Percentiles rank a stretch among this genome's conserved stretches.
phyloP scores from a whole-genome alignment of 108 stramenopile species.

The Aurantiochytrium sp. region DNA sequence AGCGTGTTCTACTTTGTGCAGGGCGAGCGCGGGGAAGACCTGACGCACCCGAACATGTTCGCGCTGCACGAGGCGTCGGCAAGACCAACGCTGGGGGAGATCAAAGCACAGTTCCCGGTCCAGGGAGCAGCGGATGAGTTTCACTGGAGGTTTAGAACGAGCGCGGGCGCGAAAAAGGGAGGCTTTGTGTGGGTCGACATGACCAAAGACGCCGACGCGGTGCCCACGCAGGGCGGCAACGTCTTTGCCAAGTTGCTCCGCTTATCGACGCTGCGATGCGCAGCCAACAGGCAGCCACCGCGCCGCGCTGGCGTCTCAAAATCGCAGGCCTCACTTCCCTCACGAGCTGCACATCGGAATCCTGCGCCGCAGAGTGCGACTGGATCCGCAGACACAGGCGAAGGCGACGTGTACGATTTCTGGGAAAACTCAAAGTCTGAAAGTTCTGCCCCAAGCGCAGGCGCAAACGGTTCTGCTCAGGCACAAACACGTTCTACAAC shows the following conservation, averaged over 20 bases:
- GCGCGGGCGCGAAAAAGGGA: background rate
- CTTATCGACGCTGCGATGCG: background rate
- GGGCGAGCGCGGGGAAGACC: background rate
- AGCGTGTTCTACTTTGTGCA: conserved; percentile 16
- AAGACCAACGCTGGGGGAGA: background rate
- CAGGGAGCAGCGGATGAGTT: background rate
- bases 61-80: background rate
- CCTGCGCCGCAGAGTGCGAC: background rate
- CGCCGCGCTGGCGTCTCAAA: background rate
- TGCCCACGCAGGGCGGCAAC: background rate
- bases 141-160: background rate
- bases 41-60: conserved; percentile 14
- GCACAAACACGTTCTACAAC: background rate
- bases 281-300: background rate
- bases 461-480: background rate
- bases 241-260: background rate
- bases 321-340: background rate
- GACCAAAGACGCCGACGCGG: background rate
- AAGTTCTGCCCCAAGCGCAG: background rate
- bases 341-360: background rate
- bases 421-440: too few species aligned
- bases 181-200: conserved; percentile 1
- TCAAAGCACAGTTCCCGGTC: background rate
- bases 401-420: too few species aligned
- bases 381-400: background rate